A percentile compares a stretch with the other conserved stretches of the same genome.
Conservation (phyloP, 768 basidiomycete genomes). For the Daedaleopsis sinensis region DNA sequence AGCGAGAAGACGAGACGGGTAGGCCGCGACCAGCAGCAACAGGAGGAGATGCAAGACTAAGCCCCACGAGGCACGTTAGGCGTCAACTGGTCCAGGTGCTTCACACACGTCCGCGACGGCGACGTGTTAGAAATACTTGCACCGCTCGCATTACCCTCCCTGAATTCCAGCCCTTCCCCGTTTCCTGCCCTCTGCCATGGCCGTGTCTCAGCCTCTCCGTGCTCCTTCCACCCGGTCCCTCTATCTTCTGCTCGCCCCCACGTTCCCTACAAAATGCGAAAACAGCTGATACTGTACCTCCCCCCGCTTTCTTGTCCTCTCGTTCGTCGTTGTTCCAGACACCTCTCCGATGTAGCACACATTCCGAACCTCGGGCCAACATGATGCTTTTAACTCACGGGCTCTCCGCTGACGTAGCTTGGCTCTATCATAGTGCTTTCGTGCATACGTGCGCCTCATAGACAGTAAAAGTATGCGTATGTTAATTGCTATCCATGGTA, state of each 20-base stretch:
- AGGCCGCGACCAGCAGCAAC: slow-evolving; percentile 79
- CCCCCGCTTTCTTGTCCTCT: slow-evolving; percentile 6
- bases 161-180: background rate
- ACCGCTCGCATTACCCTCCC: slow-evolving; percentile 1
- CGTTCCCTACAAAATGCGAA: slow-evolving; percentile 5
- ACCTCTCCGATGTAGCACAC: slow-evolving; percentile 17
- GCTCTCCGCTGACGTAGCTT: slow-evolving; percentile 20
- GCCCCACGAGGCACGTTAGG: slow-evolving; percentile 2
- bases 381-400: slow-evolving; percentile 24
- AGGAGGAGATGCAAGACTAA: slow-evolving; percentile 52
- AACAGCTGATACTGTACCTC: slow-evolving; percentile 15
- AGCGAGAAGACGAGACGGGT: slow-evolving; percentile 95
- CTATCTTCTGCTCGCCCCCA: background rate
- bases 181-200: background rate
- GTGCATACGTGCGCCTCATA: slow-evolving; percentile 31
- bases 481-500: slow-evolving; percentile 30
- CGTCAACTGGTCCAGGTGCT: slow-evolving; percentile 5
- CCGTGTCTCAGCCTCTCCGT: slow-evolving; percentile 2
- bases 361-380: slow-evolving; percentile 13
- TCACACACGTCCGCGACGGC: slow-evolving; percentile 4
- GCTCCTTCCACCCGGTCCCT: background rate
- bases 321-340: slow-evolving; percentile 9
- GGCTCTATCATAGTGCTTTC: slow-evolving; percentile 27
- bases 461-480: slow-evolving; percentile 38
- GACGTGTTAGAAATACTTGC: background rate